Conservation (phyloP, 1,284 basidiomycete species). For the Rhodotorula mucilaginosa region DNA sequence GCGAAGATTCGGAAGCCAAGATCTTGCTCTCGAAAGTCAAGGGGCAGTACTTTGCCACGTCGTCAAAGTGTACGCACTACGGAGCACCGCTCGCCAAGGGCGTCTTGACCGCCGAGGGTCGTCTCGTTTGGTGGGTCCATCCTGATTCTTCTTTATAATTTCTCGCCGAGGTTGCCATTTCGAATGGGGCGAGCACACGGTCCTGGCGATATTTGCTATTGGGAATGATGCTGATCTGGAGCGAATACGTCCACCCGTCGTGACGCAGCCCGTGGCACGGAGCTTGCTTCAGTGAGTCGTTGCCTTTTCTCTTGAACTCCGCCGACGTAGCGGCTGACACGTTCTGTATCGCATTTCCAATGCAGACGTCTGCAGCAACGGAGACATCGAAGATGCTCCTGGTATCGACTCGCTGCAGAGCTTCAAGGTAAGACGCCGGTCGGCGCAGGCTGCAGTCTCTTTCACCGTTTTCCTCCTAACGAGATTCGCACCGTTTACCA, state of each 20-base stretch:
- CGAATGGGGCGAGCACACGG: too few relatives aligned
- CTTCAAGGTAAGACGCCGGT: constrained; percentile 59
- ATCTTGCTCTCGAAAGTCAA: constrained; percentile 67
- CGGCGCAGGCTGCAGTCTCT: background rate
- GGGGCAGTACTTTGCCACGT: constrained; percentile 61
- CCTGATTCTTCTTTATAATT: background rate
- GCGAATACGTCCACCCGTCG: background rate
- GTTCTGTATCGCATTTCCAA: background rate
- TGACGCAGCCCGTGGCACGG: constrained; percentile 77
- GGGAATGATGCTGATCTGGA: too few relatives aligned
- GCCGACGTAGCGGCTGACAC: background rate
- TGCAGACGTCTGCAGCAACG: constrained; percentile 59
- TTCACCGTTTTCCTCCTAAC: background rate
- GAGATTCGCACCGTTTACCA: background rate
- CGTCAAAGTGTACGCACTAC: constrained; percentile 85
- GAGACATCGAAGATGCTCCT: constrained; percentile 76
- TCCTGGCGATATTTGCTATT: too few relatives aligned
- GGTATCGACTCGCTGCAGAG: constrained; percentile 79
- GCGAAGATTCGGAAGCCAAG: constrained; percentile 59
- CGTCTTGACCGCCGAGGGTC: constrained; percentile 71
- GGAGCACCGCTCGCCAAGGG: constrained; percentile 79
- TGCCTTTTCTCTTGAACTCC: background rate
- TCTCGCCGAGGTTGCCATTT: background rate
- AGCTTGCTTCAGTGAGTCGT: constrained; percentile 68
- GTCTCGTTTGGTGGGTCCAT: constrained; percentile 63